Evolutionary conservation across 108 stramenopile species (phyloP), one percentile per base, ranked within the genome.

Genomic region (Pseudonitzschia multistriata): DNA sequence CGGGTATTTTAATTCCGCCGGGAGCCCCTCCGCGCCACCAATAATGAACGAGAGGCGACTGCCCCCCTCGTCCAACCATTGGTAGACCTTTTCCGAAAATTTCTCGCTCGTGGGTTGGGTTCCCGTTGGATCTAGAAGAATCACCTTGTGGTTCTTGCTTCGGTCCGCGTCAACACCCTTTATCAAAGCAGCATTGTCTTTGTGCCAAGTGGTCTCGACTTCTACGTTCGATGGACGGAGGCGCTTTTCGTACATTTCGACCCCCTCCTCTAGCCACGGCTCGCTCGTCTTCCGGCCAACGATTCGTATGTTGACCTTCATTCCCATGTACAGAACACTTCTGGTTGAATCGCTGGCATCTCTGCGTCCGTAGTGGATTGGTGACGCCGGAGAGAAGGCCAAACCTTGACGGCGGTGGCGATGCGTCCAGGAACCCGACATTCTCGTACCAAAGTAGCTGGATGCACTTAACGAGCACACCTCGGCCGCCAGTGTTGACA

Each of bases 1-100:
- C 35, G 70, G 54, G 54, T 74, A 62, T 62, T 82, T 83, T 22
- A 97, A 63, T 68, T 89, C 90, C 8, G 78, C 14, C 0, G 96
- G 96, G 34, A 97, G 66, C 22, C 96, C 96, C 61, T 93, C 92
- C 8, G 96, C 96, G 30, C 96, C 96, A 8, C 96, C 96, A 66
- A 97, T 95, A 27, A 94, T 89, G 78, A 97, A 94, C 0, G 81
- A 83, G 19, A 97, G 62, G 53, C 96, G 84, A 62, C 87, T 87
- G 8, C 96, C 94, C 28, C 96, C 96, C 27, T 76, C 73, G 54
- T 97, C 94, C 21, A 95, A 68, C 90, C 93, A 94, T 21, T 82
- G 59, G 55, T 92, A 97, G 57, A 97, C 67, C 25, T 86, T 68
- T 7, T 80, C 78, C 10, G 88, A 63, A 59, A 97, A 94, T 24